phyloP scores from a whole-genome alignment of 768 basidiomycete genomes.

The Russula abietina region DNA sequence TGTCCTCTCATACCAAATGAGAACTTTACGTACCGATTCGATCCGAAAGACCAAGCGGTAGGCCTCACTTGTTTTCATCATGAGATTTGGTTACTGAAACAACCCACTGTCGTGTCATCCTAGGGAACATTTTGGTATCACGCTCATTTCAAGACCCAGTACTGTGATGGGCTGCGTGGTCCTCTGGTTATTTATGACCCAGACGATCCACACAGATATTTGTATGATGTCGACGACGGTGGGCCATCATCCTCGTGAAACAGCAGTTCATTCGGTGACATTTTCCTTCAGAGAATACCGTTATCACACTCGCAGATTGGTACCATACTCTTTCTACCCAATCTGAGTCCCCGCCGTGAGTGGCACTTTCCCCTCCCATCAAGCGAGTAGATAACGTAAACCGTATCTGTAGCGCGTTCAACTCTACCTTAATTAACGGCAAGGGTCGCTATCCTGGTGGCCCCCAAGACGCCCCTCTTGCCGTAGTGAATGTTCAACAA shows the following conservation, averaged over 20 bases:
- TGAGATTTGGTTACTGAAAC: background rate
- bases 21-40: conserved; percentile 39
- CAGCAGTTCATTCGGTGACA: background rate
- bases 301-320: conserved; percentile 46
- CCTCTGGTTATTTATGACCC: conserved; percentile 32
- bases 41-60: conserved; percentile 32
- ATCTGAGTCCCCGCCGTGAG: background rate
- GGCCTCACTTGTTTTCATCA: background rate
- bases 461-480: conserved; percentile 1
- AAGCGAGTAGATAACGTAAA: background rate
- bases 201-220: conserved; percentile 27
- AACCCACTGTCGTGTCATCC: background rate
- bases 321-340: conserved; percentile 21
- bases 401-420: conserved; percentile 23
- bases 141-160: conserved; percentile 36
- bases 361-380: background rate
- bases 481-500: conserved; percentile 16
- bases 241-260: background rate
- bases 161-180: conserved; percentile 42
- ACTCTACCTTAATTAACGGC: conserved; percentile 44
- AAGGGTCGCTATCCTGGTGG: conserved; percentile 36
- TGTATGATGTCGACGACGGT: conserved; percentile 34
- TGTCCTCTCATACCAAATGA: conserved; percentile 38
- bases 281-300: conserved; percentile 36
- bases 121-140: conserved; percentile 38